Base-by-base conservation (phyloP, 192 early-diverging fungal species). In the Umbelopsis sp. region DNA sequence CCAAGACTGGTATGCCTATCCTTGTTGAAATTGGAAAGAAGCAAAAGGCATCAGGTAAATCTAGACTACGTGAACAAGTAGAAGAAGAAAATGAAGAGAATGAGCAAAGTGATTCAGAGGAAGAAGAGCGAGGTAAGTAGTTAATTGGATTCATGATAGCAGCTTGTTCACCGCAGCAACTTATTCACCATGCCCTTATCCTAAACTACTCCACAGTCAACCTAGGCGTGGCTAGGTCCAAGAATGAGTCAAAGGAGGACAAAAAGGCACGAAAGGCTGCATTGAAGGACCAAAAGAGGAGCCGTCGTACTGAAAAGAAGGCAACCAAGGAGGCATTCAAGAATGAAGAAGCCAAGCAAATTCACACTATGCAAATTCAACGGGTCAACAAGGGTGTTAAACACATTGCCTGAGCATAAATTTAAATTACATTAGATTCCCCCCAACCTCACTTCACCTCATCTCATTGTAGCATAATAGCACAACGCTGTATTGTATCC, bases 191-290 rank as follows among this genome's bases (percentile, higher is more conserved):
- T 54, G 24, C 51, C 43, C 25, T 71, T 52, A 49, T 49, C n/a
- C n/a, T n/a, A n/a, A n/a, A n/a, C n/a, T n/a, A n/a, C n/a, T n/a
- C n/a, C n/a, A n/a, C n/a, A 66, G 87, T 83, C 45, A 94, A 96
- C 83, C 77, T 86, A 49, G 95, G 95, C 21, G 73, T 50, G 20
- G 85, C 91, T n/a, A 84, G 98, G 67, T 71, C 85, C 52, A 91
- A 92, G 73, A 75, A 75, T n/a, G 98, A 99, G 84, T 88, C 91
- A 1, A 89, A 86, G 71, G 98, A 96, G 67, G 96, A 99, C 71
- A 97, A 97, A 89, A 93, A 92, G 78, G 83, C 81, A 51, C 88
- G 98, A 59, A 99, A 99, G 80, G 87, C 85, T 71, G 86, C 87
- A 34, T 74, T 96, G 70, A 98, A 99, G 77, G 90, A 88, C 34